A percentile compares a stretch with the other conserved stretches of the same genome.
Conservation (phyloP, 768 basidiomycete genomes). For the Imleria badia region DNA sequence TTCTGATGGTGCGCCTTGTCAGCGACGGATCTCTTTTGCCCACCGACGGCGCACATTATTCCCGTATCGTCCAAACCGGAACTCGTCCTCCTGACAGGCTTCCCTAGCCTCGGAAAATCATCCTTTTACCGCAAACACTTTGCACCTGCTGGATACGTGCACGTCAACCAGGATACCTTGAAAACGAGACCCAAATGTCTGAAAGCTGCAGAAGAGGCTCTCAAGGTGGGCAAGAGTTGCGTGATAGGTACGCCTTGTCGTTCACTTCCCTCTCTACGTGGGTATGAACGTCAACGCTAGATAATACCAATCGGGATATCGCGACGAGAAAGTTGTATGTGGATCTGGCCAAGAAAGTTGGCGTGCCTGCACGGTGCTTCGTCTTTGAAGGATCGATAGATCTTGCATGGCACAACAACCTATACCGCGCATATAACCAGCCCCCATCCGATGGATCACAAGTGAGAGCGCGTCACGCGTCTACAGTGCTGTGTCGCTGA, state of each 20-base stretch:
- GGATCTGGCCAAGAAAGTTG: slow-evolving; percentile 55
- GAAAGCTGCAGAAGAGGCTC: slow-evolving; percentile 53
- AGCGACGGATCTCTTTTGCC: slow-evolving; percentile 41
- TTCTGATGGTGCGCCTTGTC: neutral
- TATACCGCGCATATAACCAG: slow-evolving; percentile 75
- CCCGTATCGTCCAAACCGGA: slow-evolving; percentile 31
- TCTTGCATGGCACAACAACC: slow-evolving; percentile 90
- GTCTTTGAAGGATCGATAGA: slow-evolving; percentile 74
- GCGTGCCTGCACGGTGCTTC: slow-evolving; percentile 66
- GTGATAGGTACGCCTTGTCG: slow-evolving; percentile 63
- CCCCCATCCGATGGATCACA: slow-evolving; percentile 37
- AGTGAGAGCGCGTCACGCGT: slow-evolving; percentile 2
- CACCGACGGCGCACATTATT: slow-evolving; percentile 18
- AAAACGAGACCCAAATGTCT: slow-evolving; percentile 76
- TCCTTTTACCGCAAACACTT: slow-evolving; percentile 77
- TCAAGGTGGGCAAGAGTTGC: slow-evolving; percentile 60
- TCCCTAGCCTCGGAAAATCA: slow-evolving; percentile 75
- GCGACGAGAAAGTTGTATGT: slow-evolving; percentile 72
- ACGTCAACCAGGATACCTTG: slow-evolving; percentile 86
- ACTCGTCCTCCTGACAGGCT: slow-evolving; percentile 62
- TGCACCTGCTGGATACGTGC: slow-evolving; percentile 62
- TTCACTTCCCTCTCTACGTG: neutral
- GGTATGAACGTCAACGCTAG: slow-evolving; percentile 37
- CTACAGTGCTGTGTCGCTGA: neutral
- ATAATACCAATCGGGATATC: slow-evolving; percentile 88